phyloP scores from a whole-genome alignment of 768 basidiomycete species.

The Auricularia cornea region DNA sequence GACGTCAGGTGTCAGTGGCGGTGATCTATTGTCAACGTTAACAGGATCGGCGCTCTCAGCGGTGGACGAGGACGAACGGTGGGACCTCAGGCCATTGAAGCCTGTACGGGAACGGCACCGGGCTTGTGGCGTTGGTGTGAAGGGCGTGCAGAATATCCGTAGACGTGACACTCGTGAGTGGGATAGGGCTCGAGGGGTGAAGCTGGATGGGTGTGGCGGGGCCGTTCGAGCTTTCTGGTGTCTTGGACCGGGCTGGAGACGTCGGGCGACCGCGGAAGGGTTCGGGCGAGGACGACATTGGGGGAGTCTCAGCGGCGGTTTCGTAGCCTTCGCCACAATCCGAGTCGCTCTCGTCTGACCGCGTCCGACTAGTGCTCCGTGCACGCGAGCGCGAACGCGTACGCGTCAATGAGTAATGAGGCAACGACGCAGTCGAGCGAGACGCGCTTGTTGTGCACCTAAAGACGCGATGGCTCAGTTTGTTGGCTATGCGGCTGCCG shows the following conservation, averaged over 20 bases:
- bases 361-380: not conserved
- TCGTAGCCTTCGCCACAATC: not conserved
- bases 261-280: not conserved
- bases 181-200: not conserved
- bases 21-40: not conserved
- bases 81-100: not conserved
- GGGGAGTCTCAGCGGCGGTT: not conserved
- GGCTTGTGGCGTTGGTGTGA: not conserved
- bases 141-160: not conserved
- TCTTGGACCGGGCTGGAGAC: not conserved
- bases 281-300: not conserved
- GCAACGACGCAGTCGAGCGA: not conserved
- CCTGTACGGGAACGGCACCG: not conserved
- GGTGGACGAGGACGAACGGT: not conserved
- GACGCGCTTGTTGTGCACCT: not conserved
- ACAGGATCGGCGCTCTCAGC: not conserved
- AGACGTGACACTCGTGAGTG: not conserved
- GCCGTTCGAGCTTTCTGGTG: not conserved
- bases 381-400: not conserved
- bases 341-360: not conserved
- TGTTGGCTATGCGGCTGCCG: too few relatives aligned
- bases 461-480: not conserved
- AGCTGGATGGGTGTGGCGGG: not conserved
- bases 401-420: not conserved
- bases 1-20: not conserved